These are phyloP conservation scores for Talaromyces borbonicus DNA, from an alignment of 495 filamentous ascomycete species.

Conservation along the genomic window DNA sequence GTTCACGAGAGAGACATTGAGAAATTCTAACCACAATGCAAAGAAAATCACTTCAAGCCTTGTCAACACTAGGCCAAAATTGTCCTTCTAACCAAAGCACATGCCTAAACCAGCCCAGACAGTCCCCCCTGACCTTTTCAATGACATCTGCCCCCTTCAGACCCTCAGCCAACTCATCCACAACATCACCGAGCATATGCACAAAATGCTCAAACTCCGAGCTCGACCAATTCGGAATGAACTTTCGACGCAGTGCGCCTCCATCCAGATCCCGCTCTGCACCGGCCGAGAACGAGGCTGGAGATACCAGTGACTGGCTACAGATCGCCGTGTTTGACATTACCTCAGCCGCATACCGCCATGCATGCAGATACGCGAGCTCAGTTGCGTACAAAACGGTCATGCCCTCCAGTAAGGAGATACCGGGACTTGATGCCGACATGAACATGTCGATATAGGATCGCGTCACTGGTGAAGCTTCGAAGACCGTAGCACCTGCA, in stretches of 20 bases:
- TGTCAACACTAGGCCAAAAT: conserved; percentile 34
- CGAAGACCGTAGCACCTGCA: conserved; percentile 14
- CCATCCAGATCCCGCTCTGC: conserved; percentile 32
- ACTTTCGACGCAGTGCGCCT: conserved; percentile 49
- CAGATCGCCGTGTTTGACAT: conserved; percentile 9
- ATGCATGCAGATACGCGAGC: conserved; percentile 49
- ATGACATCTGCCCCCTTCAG: conserved; percentile 29
- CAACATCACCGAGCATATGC: conserved; percentile 24
- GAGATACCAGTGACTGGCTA: not conserved
- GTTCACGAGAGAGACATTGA: too few relatives aligned
- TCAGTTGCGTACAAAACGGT: conserved; percentile 69
- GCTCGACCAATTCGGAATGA: conserved; percentile 60
- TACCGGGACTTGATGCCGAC: conserved; percentile 34
- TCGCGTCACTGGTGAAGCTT: conserved; percentile 33
- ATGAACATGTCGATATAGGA: conserved; percentile 47
- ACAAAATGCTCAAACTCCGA: conserved; percentile 50
- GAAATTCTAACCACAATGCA: not conserved
- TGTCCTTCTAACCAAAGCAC: conserved; percentile 43
- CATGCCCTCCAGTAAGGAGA: conserved; percentile 51
- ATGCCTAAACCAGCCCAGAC: conserved; percentile 41
- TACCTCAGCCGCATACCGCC: conserved; percentile 43
- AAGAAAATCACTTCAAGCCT: not conserved
- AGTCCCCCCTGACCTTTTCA: conserved; percentile 21
- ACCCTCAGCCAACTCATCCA: conserved; percentile 34
- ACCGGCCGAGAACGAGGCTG: conserved; percentile 2